These are phyloP conservation scores for Fusarium graminum DNA, from an alignment of 2,329 filamentous ascomycete genomes.

Conservation along the genomic window DNA sequence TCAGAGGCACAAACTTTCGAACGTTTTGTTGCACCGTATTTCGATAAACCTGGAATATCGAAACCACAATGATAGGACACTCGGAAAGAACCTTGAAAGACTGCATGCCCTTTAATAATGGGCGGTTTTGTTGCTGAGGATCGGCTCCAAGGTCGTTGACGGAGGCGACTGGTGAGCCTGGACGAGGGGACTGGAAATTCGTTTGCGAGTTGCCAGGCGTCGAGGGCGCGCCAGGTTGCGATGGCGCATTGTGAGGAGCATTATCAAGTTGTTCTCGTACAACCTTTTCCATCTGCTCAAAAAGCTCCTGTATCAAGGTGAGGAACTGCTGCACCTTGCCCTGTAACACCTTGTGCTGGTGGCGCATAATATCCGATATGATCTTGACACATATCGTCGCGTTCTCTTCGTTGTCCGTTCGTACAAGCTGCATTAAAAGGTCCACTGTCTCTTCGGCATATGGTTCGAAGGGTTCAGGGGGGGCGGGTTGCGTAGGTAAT, in stretches of 20 bases:
- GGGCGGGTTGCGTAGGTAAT: slow-evolving; percentile 76
- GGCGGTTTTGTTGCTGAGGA: slow-evolving; percentile 82
- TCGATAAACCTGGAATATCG: slow-evolving; percentile 94
- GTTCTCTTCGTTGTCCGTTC: slow-evolving; percentile 97
- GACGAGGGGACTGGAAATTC: slow-evolving; percentile 88
- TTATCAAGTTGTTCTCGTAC: slow-evolving; percentile 96
- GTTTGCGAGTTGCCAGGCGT: slow-evolving; percentile 75
- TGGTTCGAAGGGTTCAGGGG: slow-evolving; percentile 84
- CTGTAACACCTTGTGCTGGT: slow-evolving; percentile 84
- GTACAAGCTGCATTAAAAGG: slow-evolving; percentile 87
- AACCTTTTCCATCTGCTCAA: slow-evolving; percentile 92
- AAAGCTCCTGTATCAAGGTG: slow-evolving; percentile 92
- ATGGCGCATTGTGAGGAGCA: slow-evolving; percentile 66
- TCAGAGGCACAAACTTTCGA: slow-evolving; percentile 90
- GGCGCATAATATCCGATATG: slow-evolving; percentile 94
- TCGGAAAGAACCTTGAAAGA: slow-evolving; percentile 99
- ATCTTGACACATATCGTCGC: slow-evolving; percentile 98
- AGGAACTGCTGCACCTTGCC: slow-evolving; percentile 90
- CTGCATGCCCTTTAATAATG: slow-evolving; percentile 92
- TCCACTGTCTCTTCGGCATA: slow-evolving; percentile 92
- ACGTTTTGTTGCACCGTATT: slow-evolving; percentile 85
- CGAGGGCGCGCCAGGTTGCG: slow-evolving; percentile 71
- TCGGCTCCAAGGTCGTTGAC: slow-evolving; percentile 85
- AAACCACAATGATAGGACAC: slow-evolving; percentile 98
- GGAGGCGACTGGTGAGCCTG: slow-evolving; percentile 88